Base-by-base conservation (phyloP, 2,329 filamentous ascomycete genomes). In the Diatrype stigma region DNA sequence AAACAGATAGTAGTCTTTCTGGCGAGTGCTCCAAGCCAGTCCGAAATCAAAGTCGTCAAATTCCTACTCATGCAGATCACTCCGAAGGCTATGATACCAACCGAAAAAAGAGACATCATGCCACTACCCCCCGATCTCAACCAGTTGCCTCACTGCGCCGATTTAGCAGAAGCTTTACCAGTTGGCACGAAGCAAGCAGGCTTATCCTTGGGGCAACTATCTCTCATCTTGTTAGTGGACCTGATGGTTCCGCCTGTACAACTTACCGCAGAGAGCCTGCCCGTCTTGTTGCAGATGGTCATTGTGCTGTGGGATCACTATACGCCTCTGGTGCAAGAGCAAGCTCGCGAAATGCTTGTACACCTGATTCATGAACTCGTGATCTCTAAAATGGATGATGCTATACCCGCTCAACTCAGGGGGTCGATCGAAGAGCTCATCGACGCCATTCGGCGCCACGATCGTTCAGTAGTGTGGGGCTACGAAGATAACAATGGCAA, bases 1-100 rank as follows among this genome's bases (percentile, higher is more conserved):
- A 99, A 97, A 73, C 94, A 99, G 68, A 94, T 99, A 48, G 91
- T 97, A 16, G 95, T 99, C 1, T 97, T 96, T 67, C 70, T 99
- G 5, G 95, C 94, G 0, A 94, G 90, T 57, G 96, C 80, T 0
- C 78, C 75, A 56, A 80, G 74, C 81, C 63, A 87, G 71, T 65
- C 92, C 2, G 92, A 92, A 1, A 86, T 89, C 45, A 95, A 96
- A 63, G 92, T 99, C 3, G 86, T 99, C 11, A 94, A 99, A 57
- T 96, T 96, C 60, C 78, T 99, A 49, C 75, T 97, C 26, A 79
- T 95, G 70, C 91, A 96, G 58, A 91, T 99, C 55, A 89, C 84
- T 0, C 93, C 95, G 1, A 95, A 94, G 67, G 89, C 91, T n/a
- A 97, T 99, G 93, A 91, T 96, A 10, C 90, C 91, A 10, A 87